Evolutionary conservation across 2,329 filamentous ascomycete genomes (phyloP), one percentile per base, ranked within the genome.

Genomic region (Sarocladium oryzae): DNA sequence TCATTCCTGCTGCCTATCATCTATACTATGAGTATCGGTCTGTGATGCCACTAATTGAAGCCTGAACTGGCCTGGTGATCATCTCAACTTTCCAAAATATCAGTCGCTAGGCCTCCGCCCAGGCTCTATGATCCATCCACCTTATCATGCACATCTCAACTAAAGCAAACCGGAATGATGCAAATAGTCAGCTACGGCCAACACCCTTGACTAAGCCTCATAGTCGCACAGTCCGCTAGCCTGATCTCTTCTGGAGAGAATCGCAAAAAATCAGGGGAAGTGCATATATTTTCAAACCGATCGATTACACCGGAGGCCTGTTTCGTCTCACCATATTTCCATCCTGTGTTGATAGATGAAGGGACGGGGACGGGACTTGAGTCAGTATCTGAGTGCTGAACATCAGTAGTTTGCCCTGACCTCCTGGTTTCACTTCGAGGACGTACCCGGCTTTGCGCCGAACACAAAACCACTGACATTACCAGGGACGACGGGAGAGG

Each of bases 181-280:
- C n/a, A n/a, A n/a, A n/a, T n/a, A n/a, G n/a, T n/a, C n/a, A n/a
- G n/a, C n/a, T n/a, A n/a, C n/a, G n/a, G n/a, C n/a, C n/a, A n/a
- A n/a, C n/a, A n/a, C n/a, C n/a, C n/a, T n/a, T n/a, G n/a, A n/a
- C n/a, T n/a, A n/a, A n/a, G n/a, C n/a, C n/a, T n/a, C n/a, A n/a
- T 38, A n/a, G 18, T 21, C 7, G 36, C 38, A 26, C 24, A 43
- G 20, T 43, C 38, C 8, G 6, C n/a, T 20, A 43, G 20, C n/a
- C 38, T 43, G 38, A 43, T 43, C 20, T 43, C 38, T 24, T 43
- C 38, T 21, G 38, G 20, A 10, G 38, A 43, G n/a, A 23, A 23
- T 9, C 18, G 9, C 18, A 20, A 10, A 20, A 43, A 43, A 11
- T n/a, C 4, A n/a, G 38, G 9, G 11, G 38, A 43, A 21, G 20